Evolutionary conservation across 257 asterid genomes (phyloP).

Genomic region (Prunella vulgaris): DNA sequence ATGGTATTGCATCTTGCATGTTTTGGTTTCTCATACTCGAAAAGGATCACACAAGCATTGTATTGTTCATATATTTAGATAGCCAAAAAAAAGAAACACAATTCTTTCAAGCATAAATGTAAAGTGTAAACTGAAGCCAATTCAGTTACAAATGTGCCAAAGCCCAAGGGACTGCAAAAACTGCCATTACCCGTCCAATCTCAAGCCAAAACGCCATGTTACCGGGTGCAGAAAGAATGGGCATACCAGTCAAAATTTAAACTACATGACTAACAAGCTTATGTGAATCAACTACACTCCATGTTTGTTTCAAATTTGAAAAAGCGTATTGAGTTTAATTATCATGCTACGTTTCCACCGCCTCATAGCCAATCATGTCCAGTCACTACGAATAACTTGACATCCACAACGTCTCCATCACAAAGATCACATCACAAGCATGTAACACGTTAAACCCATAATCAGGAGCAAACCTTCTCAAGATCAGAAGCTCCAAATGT

Average conservation of each 20-base stretch:
- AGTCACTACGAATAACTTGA: background rate
- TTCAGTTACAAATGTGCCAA: background rate
- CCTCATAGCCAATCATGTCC: background rate
- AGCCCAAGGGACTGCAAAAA: background rate
- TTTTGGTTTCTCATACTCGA: too few relatives aligned
- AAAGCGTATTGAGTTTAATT: background rate
- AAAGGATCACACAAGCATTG: background rate
- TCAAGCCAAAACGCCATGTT: background rate
- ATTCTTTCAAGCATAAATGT: background rate
- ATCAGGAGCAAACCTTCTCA: constrained; percentile 55
- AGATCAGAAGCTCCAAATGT: constrained; percentile 89
- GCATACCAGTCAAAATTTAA: background rate
- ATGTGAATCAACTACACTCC: background rate
- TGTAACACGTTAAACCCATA: background rate
- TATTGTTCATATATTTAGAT: background rate
- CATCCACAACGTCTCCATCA: background rate
- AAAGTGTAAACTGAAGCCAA: background rate
- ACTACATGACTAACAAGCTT: background rate
- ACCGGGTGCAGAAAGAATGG: background rate
- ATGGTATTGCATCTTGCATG: background rate
- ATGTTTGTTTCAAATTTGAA: background rate
- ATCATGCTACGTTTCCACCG: background rate
- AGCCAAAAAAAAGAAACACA: background rate
- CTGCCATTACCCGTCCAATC: background rate
- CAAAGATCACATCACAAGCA: constrained; percentile 1